Base-by-base conservation (phyloP, 129 eudicot species). In the Silybum marianum region DNA sequence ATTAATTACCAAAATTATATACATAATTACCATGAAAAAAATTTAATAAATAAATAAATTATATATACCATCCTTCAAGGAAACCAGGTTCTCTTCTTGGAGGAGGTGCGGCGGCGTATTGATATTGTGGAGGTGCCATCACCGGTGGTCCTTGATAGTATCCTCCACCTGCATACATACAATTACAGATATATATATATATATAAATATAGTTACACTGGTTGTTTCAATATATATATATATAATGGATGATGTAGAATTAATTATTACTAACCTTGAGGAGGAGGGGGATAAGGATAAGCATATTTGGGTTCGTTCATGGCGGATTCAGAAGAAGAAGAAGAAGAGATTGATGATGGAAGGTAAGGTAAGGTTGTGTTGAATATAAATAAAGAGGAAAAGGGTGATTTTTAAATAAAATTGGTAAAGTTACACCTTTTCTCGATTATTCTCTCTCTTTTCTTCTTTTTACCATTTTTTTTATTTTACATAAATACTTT, bases 111-210 rank as follows among this genome's bases (percentile, higher is more conserved):
- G 91, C 90, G 70, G 83, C 83, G 48, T 91, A 91, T 23, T 90
- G 97, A 18, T 58, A 58, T 26, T 90, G 97, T 2, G 98, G 98
- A 0, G 98, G 98, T 58, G 98, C 97, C 98, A 93, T 90, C 75
- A 93, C 98, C 19, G 98, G 98, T 70, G 98, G 98, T 30, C 98
- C 98, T 85, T 93, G 96, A 80, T 93, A 93, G 40, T 88, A 90
- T 24, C 97, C 97, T 90, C 71, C 36, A 32, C 36, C 83, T 4
- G 79, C 62, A 32, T 26, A 2, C 25, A 40, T 22, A 18, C 14
- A 30, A 80, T 46, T 40, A 8, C 46, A 40, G 1, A 44, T 4
- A 32, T 32, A 32, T 4, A 32, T 3, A 32, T 32, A 32, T 32
- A 3, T 32, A 0, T 11, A 1, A 11, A 44, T 2, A 11, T 13